These are phyloP conservation scores for Coemansia sp. DNA, from an alignment of 192 early-diverging fungal genomes.

Conservation along the genomic window DNA sequence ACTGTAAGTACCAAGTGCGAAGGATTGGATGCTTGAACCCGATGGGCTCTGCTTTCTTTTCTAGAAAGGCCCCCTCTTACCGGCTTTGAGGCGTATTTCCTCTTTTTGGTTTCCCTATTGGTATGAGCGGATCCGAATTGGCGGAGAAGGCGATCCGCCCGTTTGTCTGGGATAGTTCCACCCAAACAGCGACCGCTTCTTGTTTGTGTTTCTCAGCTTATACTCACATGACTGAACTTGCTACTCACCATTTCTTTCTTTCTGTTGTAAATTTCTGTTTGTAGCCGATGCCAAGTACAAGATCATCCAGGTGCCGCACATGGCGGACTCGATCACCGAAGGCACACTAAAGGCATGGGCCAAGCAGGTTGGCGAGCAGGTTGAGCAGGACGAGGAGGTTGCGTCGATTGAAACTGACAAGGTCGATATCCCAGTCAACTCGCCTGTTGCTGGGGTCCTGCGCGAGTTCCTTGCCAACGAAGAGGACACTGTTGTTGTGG, in stretches of 20 bases:
- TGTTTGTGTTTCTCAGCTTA: background rate
- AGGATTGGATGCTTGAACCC: no score
- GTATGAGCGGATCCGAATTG: no score
- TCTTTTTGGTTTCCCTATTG: no score
- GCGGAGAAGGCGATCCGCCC: no score
- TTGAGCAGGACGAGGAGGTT: slow-evolving; percentile 92
- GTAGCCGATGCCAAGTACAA: slow-evolving; percentile 53
- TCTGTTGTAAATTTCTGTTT: background rate
- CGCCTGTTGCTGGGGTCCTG: slow-evolving; percentile 88
- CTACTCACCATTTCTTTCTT: background rate
- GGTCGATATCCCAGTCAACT: slow-evolving; percentile 98
- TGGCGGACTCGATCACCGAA: slow-evolving; percentile 99
- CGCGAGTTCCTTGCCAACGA: slow-evolving; percentile 80
- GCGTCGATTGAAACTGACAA: slow-evolving; percentile 99
- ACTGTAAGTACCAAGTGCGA: slow-evolving; percentile 39
- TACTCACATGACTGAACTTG: background rate
- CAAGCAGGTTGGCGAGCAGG: slow-evolving; percentile 96
- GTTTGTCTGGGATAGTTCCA: background rate
- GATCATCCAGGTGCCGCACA: slow-evolving; percentile 89
- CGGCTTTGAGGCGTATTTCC: no score
- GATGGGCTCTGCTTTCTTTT: no score
- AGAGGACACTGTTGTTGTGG: slow-evolving; percentile 88
- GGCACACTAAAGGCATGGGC: slow-evolving; percentile 95
- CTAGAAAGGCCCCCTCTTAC: no score
- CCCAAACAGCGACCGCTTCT: background rate